These are phyloP conservation scores for Penicillium sp. DNA, from an alignment of 2,329 filamentous ascomycete genomes.

Conservation along the genomic window DNA sequence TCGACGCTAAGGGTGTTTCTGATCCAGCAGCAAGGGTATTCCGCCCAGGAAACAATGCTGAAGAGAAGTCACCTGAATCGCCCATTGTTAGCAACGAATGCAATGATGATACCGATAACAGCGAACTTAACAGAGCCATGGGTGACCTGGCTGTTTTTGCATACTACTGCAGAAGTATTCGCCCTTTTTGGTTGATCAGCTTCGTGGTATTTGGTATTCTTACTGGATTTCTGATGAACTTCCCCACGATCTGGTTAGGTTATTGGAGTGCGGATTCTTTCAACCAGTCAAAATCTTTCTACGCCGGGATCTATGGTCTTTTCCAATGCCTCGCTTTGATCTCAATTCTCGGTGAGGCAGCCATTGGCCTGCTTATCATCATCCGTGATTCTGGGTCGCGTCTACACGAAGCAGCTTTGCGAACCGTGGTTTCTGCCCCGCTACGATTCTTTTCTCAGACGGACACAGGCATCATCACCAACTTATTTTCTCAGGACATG, in stretches of 20 bases:
- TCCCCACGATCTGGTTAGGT: not conserved
- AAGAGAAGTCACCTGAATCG: not conserved
- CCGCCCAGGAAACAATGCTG: not conserved
- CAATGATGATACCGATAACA: not conserved
- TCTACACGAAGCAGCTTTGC: not conserved
- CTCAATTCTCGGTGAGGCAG: not conserved
- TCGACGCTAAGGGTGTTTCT: not conserved
- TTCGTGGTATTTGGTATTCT: not conserved
- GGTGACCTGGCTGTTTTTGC: not conserved
- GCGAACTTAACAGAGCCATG: not conserved
- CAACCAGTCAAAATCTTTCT: not conserved
- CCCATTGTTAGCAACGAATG: not conserved
- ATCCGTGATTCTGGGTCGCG: not conserved
- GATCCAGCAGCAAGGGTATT: not conserved
- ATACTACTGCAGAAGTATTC: not conserved
- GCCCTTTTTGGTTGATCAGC: not conserved
- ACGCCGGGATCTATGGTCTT: not conserved
- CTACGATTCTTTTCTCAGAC: slow-evolving; percentile 6
- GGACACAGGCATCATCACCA: slow-evolving; percentile 7
- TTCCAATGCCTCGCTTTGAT: not conserved
- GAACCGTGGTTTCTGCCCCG: slow-evolving; percentile 1
- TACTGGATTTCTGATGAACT: not conserved
- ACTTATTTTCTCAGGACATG: slow-evolving; percentile 20
- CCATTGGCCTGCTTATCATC: not conserved
- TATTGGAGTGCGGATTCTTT: not conserved